Conservation (phyloP, 192 early-diverging fungal species). For the Gaertneriomyces sp. region DNA sequence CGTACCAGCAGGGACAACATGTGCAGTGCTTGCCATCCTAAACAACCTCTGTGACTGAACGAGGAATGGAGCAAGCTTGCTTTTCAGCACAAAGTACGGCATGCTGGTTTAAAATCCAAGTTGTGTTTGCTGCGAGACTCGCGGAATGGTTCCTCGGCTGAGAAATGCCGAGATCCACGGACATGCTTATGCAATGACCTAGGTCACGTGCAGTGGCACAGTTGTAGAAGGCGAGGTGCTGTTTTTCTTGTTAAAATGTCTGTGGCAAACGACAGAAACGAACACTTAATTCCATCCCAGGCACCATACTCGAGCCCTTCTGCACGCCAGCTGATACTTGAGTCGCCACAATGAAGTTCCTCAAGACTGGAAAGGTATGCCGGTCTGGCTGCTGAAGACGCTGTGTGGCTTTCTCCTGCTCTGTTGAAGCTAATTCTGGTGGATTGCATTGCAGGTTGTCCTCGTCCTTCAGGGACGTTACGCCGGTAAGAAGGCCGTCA, state of each 20-base stretch:
- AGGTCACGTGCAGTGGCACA: not conserved
- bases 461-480: conserved; percentile 96
- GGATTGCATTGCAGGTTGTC: conserved; percentile 67
- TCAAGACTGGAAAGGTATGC: conserved; percentile 59
- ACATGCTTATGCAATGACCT: not conserved
- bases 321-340: not conserved
- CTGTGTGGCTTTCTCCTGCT: not conserved
- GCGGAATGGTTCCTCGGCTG: not conserved
- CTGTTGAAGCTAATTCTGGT: conserved; percentile 2
- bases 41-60: too few relatives aligned
- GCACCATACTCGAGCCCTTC: not conserved
- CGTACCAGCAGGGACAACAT: too few relatives aligned
- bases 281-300: not conserved
- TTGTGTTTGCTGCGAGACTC: not conserved
- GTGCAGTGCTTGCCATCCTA: too few relatives aligned
- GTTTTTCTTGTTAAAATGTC: not conserved
- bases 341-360: conserved; percentile 51
- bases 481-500: conserved; percentile 99
- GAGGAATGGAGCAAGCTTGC: too few relatives aligned
- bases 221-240: not conserved
- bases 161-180: not conserved
- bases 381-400: not conserved
- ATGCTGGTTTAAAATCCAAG: too few relatives aligned
- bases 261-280: not conserved
- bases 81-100: too few relatives aligned